Conservation (phyloP, 2,329 filamentous ascomycete genomes). For the Stachybotrys chlorohalonatus region DNA sequence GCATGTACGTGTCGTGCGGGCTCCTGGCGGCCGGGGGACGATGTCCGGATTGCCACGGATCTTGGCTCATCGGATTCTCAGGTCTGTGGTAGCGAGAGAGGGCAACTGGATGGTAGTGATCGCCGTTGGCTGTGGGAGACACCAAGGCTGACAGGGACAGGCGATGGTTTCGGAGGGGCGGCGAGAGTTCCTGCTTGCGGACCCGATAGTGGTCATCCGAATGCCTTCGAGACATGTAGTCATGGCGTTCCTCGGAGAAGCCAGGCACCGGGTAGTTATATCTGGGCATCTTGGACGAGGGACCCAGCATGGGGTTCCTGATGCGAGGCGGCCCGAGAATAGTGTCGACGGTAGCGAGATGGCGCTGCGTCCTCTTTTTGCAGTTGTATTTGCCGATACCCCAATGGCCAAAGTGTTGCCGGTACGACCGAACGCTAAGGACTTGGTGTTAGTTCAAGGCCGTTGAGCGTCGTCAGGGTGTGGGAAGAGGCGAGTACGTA, state of each 20-base stretch:
- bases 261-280: not conserved
- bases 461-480: not conserved
- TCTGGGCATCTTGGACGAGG: not conserved
- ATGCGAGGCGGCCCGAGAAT: slow-evolving; percentile 9
- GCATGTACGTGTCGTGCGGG: not conserved
- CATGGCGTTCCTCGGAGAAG: not conserved
- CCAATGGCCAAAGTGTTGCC: slow-evolving; percentile 39
- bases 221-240: not conserved
- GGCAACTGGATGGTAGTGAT: not conserved
- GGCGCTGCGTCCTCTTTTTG: slow-evolving; percentile 17
- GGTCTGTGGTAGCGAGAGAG: not conserved
- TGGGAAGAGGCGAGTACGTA: slow-evolving; percentile 13
- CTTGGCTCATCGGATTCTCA: not conserved
- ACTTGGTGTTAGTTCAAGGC: not conserved
- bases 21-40: no score
- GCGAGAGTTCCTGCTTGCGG: not conserved
- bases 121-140: not conserved
- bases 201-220: not conserved
- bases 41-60: no score
- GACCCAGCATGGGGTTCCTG: not conserved
- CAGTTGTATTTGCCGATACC: slow-evolving; percentile 37
- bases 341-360: slow-evolving; percentile 2
- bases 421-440: slow-evolving; percentile 33
- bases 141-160: not conserved
- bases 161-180: not conserved